Evolutionary conservation across 176 grass and related monocot species (phyloP).

Genomic region (Rhynchospora pubera): DNA sequence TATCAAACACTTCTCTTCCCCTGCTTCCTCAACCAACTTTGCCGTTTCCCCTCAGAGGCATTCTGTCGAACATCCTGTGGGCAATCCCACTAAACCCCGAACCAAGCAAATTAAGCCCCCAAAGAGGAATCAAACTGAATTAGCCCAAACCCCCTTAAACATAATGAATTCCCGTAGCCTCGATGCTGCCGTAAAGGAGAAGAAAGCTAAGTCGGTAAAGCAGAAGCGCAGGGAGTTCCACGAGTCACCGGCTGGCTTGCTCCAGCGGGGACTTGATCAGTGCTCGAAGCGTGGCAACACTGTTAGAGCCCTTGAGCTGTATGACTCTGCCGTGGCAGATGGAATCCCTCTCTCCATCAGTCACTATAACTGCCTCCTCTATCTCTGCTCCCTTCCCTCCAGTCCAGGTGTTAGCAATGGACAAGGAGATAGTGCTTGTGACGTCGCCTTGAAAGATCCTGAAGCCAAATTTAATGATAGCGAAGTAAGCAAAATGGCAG

Average conservation of each 20-base stretch:
- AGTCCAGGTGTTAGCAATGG: conserved; percentile 9
- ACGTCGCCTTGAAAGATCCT: background rate
- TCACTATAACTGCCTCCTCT: conserved; percentile 92
- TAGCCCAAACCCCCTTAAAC: background rate
- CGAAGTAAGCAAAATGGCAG: conserved; percentile 14
- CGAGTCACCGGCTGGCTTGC: conserved; percentile 53
- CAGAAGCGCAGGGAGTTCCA: conserved; percentile 30
- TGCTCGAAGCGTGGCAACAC: conserved; percentile 68
- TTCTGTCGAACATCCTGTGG: conserved; percentile 1
- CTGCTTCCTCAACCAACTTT: conserved; percentile 1
- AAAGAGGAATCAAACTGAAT: background rate
- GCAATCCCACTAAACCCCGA: background rate
- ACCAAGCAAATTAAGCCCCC: background rate
- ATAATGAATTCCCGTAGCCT: background rate
- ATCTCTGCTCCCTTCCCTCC: conserved; percentile 73
- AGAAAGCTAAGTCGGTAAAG: background rate
- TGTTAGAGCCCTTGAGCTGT: conserved; percentile 58
- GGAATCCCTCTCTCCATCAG: conserved; percentile 42
- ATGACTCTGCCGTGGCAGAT: conserved; percentile 48
- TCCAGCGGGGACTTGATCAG: conserved; percentile 56
- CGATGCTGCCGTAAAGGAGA: background rate
- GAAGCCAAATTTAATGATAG: conserved; percentile 5
- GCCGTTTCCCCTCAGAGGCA: conserved; percentile 2
- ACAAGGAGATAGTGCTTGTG: background rate
- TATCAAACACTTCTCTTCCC: background rate